Percentiles rank a stretch among this genome's conserved stretches.
These are phyloP conservation scores for Penicillium waksmanii DNA, from an alignment of 495 filamentous ascomycete species.

Conservation along the genomic window DNA sequence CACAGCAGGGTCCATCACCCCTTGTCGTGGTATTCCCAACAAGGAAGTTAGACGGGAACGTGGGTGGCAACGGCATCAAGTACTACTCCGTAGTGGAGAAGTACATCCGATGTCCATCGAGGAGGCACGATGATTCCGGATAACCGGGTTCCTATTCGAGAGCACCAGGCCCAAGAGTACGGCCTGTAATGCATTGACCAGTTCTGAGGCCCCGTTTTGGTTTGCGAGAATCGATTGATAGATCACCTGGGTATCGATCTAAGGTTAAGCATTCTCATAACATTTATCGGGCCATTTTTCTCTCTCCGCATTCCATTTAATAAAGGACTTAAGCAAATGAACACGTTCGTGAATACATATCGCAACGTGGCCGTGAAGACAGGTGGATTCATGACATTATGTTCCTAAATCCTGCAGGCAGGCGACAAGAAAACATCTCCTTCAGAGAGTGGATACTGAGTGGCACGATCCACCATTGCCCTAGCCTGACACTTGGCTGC, in stretches of 20 bases:
- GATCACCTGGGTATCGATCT: not conserved
- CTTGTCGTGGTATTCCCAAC: not conserved
- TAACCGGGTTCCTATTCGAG: not conserved
- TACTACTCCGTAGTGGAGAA: conserved; percentile 1
- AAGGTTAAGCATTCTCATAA: not conserved
- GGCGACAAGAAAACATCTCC: not conserved
- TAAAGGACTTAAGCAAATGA: not conserved
- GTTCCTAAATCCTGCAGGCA: not conserved
- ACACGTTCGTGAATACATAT: not conserved
- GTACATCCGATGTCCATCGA: not conserved
- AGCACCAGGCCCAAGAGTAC: conserved; percentile 5
- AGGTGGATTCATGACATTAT: conserved; percentile 5
- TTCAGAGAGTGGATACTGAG: not conserved
- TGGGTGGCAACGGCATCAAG: not conserved
- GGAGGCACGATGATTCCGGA: not conserved
- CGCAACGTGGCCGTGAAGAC: conserved; percentile 1
- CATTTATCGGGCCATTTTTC: not conserved
- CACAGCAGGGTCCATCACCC: not conserved
- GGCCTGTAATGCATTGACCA: not conserved
- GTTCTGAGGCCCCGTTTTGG: not conserved
- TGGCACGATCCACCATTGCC: not conserved
- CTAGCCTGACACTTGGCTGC: conserved; percentile 1
- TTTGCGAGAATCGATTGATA: not conserved
- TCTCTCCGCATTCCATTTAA: not conserved
- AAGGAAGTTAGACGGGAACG: not conserved